phyloP scores from a whole-genome alignment of 2,329 filamentous ascomycete genomes.

The Trichoderma guizhouense region DNA sequence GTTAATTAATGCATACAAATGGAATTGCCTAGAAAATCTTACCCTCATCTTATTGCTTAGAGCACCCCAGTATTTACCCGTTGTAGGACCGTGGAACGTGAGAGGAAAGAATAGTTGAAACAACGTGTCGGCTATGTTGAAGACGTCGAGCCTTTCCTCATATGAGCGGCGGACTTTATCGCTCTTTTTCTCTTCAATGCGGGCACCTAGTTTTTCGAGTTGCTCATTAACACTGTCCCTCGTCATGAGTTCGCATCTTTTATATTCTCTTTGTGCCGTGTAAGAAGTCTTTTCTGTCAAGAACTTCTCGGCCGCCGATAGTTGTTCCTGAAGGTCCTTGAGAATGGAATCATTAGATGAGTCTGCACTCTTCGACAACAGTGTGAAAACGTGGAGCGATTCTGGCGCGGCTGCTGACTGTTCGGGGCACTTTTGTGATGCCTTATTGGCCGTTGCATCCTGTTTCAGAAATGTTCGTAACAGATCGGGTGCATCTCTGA shows the following conservation, averaged over 20 bases:
- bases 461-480: slow-evolving; percentile 8
- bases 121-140: slow-evolving; percentile 39
- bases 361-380: slow-evolving; percentile 17
- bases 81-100: slow-evolving; percentile 36
- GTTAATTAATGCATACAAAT: background rate
- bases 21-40: slow-evolving; percentile 16
- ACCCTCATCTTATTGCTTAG: slow-evolving; percentile 31
- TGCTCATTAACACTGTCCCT: slow-evolving; percentile 25
- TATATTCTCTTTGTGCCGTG: slow-evolving; percentile 30
- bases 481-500: background rate
- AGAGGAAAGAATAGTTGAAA: slow-evolving; percentile 43
- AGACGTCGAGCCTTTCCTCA: slow-evolving; percentile 37
- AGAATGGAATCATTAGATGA: background rate
- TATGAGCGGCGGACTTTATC: slow-evolving; percentile 28
- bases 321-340: slow-evolving; percentile 6
- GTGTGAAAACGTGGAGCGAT: slow-evolving; percentile 25
- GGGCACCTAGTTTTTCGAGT: slow-evolving; percentile 24
- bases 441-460: background rate
- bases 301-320: slow-evolving; percentile 29
- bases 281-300: slow-evolving; percentile 27
- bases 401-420: background rate
- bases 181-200: slow-evolving; percentile 25
- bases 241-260: slow-evolving; percentile 24
- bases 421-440: background rate
- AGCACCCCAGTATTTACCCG: slow-evolving; percentile 45